Base-by-base conservation (phyloP, 495 filamentous ascomycete genomes). In the Terfezia boudieri region DNA sequence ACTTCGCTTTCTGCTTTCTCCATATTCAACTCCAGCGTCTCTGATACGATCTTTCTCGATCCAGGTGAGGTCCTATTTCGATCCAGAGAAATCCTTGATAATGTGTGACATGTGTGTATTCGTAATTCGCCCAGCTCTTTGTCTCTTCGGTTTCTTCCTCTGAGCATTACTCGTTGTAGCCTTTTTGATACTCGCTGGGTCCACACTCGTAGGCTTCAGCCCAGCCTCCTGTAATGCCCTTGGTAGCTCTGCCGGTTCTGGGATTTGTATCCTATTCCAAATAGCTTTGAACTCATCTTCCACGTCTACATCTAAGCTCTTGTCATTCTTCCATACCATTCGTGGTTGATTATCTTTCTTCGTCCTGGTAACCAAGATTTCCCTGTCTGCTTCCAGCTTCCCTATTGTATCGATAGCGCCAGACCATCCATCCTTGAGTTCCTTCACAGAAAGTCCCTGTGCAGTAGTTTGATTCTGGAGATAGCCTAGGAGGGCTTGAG, bases 391-490 rank as follows among this genome's bases (percentile, higher is more conserved):
- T 71, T 96, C 90, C 54, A 96, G 70, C 59, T 77, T 72, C 56
- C 77, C 75, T 68, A 98, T 83, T 1, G 82, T 74, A 14, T 79
- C 75, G 49, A 85, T 77, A 57, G 83, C 87, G 56, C 80, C 80
- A 7, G 80, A 77, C 90, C 90, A 98, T 32, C 92, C 92, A 62
- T 98, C 90, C 65, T 89, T 88, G 32, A 98, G 73, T 55, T 94
- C 85, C 63, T 83, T 84, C 51, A 95, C 84, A 49, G 69, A 71
- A 53, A 95, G 76, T 2, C 86, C 86, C 51, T 78, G 75, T 1
- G 84, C 83, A n/a, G 86, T 87, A 12, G 75, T 74, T 68, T 85
- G 85, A 37, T 74, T 70, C 66, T 93, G 85, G 36, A 98, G 75
- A 64, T 84, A 79, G 48, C 74, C 75, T 26, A 92, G 76, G 38